Evolutionary conservation across 73 alveolate species (phyloP).

Genomic region (Halteria grandinella): DNA sequence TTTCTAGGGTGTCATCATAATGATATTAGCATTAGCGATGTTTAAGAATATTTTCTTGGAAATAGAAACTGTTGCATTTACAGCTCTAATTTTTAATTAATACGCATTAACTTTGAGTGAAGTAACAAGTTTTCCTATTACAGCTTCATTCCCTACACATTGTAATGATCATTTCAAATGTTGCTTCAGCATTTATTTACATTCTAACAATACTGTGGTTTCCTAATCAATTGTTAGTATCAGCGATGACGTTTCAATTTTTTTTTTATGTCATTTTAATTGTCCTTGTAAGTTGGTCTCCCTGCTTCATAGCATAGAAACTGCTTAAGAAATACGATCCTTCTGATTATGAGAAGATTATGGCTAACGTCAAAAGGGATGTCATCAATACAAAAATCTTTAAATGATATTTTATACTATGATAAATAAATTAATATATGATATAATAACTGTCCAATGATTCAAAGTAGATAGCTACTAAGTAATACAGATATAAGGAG

Average conservation of each 20-base stretch:
- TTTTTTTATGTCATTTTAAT: not conserved
- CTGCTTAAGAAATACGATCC: constrained; percentile 13
- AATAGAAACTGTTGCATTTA: constrained; percentile 73
- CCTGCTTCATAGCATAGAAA: not conserved
- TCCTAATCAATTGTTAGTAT: not conserved
- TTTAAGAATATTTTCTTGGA: constrained; percentile 64
- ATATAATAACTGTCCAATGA: too few relatives aligned
- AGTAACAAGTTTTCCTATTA: constrained; percentile 57
- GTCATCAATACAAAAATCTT: too few relatives aligned
- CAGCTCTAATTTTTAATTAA: constrained; percentile 70
- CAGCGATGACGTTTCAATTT: not conserved
- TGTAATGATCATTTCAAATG: constrained; percentile 3
- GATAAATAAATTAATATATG: too few relatives aligned
- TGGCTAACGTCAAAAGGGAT: too few relatives aligned
- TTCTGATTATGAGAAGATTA: constrained; percentile 22
- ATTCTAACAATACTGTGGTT: not conserved
- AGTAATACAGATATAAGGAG: too few relatives aligned
- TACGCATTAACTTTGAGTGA: too few relatives aligned
- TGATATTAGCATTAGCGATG: constrained; percentile 61
- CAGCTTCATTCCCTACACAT: constrained; percentile 4
- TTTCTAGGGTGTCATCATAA: constrained; percentile 70
- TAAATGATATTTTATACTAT: too few relatives aligned
- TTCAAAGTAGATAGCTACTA: too few relatives aligned
- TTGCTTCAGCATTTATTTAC: constrained; percentile 7
- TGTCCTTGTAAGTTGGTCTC: constrained; percentile 7